Conservation (phyloP, 2,329 filamentous ascomycete genomes). For the Herpomyces periplanetae region DNA sequence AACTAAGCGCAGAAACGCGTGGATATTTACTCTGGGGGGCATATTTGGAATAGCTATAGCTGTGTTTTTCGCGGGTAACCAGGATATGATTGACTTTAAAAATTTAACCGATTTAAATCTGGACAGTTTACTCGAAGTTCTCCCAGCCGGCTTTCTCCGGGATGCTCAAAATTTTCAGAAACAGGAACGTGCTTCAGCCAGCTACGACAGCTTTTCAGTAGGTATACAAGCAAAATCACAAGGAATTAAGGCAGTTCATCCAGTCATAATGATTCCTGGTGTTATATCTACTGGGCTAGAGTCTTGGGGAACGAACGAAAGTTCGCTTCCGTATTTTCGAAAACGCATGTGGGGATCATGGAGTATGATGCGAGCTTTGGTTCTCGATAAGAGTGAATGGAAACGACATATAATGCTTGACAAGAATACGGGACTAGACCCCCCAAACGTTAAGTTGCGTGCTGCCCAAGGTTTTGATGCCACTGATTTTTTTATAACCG, state of each 20-base stretch:
- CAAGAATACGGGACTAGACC: constrained; percentile 57
- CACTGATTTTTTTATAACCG: constrained; percentile 59
- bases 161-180: constrained; percentile 61
- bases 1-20: constrained; percentile 31
- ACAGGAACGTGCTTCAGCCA: constrained; percentile 49
- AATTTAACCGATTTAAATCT: constrained; percentile 28
- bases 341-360: constrained; percentile 88
- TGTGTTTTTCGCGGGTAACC: constrained; percentile 54
- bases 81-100: constrained; percentile 58
- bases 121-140: constrained; percentile 46
- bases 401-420: constrained; percentile 93
- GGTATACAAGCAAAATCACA: constrained; percentile 44
- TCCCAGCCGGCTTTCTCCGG: constrained; percentile 46
- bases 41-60: constrained; percentile 65
- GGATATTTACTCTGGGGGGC: constrained; percentile 57
- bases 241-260: constrained; percentile 41
- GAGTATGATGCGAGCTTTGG: constrained; percentile 89
- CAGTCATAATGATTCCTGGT: constrained; percentile 83
- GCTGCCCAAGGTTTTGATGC: constrained; percentile 90
- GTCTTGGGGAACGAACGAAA: constrained; percentile 66
- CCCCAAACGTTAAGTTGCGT: constrained; percentile 51
- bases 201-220: constrained; percentile 74
- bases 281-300: constrained; percentile 91
- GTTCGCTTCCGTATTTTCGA: constrained; percentile 58
- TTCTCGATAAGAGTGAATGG: constrained; percentile 73